phyloP scores from a whole-genome alignment of 2,329 filamentous ascomycete species.

The Gliomastix tumulicola region DNA sequence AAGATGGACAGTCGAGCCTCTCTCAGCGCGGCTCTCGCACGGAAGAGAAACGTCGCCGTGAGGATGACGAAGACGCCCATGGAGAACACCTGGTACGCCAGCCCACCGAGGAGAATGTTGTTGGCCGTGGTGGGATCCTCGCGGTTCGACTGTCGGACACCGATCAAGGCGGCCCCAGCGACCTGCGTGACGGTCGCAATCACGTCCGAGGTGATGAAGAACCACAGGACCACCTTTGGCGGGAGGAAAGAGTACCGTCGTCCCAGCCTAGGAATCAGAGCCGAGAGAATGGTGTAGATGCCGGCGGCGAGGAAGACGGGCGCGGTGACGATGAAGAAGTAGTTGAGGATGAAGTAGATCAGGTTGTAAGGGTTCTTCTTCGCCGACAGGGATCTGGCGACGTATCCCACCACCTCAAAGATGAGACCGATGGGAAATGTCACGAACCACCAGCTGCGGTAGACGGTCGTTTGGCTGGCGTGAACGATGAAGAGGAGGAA shows the following conservation, averaged over 20 bases:
- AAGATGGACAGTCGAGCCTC: conserved; percentile 27
- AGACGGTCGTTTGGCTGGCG: conserved; percentile 22
- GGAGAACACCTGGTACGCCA: conserved; percentile 46
- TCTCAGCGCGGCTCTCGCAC: conserved; percentile 20
- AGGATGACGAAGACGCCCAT: conserved; percentile 41
- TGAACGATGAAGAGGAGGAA: conserved; percentile 29
- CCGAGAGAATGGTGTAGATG: conserved; percentile 47
- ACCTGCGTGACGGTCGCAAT: conserved; percentile 47
- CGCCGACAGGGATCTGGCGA: conserved; percentile 31
- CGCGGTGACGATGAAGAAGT: conserved; percentile 55
- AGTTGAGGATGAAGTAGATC: conserved; percentile 49
- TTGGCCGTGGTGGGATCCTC: conserved; percentile 43
- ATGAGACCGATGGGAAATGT: conserved; percentile 31
- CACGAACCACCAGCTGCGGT: conserved; percentile 37
- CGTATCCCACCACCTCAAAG: conserved; percentile 32
- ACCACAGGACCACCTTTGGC: conserved; percentile 39
- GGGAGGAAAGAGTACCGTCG: conserved; percentile 33
- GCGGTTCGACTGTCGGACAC: conserved; percentile 36
- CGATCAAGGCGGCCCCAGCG: conserved; percentile 46
- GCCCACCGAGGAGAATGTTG: conserved; percentile 46
- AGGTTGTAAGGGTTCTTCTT: conserved; percentile 44
- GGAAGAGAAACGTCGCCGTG: conserved; percentile 29
- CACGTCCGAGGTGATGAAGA: conserved; percentile 48
- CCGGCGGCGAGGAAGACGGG: conserved; percentile 50
- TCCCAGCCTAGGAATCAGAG: conserved; percentile 38